Evolutionary conservation across 306 rosid species (phyloP).

Genomic region (Delonix regia): DNA sequence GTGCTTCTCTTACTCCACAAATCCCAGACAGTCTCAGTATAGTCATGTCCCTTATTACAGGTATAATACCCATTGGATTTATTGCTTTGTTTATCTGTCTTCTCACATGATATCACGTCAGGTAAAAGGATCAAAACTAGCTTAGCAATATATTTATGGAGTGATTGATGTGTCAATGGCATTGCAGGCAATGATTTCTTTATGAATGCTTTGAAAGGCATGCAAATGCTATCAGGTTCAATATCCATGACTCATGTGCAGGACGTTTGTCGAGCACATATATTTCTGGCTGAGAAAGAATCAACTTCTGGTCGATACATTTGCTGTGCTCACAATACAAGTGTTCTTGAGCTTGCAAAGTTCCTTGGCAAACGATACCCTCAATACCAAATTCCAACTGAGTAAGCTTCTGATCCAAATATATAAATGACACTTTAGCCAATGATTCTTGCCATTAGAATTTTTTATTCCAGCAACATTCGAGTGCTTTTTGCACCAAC

Average conservation of each 20-base stretch:
- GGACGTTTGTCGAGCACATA: conserved; percentile 78
- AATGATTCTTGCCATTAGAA: neutral
- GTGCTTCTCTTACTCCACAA: conserved; percentile 70
- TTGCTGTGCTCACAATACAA: conserved; percentile 62
- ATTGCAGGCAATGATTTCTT: conserved; percentile 69
- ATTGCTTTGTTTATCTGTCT: neutral
- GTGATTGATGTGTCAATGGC: neutral
- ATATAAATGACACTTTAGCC: neutral
- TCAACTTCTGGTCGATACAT: conserved; percentile 80
- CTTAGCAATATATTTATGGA: neutral
- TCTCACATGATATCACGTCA: neutral
- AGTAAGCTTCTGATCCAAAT: conserved; percentile 54
- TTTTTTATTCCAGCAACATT: neutral
- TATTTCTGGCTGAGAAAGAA: conserved; percentile 80
- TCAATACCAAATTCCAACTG: conserved; percentile 61
- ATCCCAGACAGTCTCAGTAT: conserved; percentile 63
- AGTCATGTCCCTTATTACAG: conserved; percentile 61
- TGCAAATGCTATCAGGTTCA: conserved; percentile 81
- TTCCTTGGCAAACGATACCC: conserved; percentile 71
- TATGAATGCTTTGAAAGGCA: conserved; percentile 66
- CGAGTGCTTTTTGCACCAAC: too few species aligned
- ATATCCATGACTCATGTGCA: conserved; percentile 76
- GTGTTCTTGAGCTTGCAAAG: conserved; percentile 76
- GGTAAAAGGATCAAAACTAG: neutral
- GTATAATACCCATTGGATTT: conserved; percentile 34